These are phyloP conservation scores for Secale cereale DNA, from an alignment of 176 grass and related monocot species.

Conservation along the genomic window DNA sequence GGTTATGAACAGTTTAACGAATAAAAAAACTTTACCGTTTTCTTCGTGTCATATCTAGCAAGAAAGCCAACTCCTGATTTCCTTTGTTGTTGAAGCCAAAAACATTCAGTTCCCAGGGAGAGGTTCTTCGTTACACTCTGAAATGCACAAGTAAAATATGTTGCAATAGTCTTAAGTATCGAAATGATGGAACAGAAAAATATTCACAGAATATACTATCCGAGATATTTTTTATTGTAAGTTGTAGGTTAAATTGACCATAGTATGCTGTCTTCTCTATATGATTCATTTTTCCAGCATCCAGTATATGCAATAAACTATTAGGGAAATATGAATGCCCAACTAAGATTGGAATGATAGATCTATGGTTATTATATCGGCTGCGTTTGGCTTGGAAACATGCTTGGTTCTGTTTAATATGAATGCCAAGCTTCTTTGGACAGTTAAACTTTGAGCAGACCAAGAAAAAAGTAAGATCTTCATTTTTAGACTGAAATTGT, in stretches of 20 bases:
- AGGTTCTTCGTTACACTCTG: slow-evolving; percentile 80
- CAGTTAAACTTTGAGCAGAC: background rate
- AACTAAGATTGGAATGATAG: background rate
- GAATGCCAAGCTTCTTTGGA: background rate
- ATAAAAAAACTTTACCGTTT: slow-evolving; percentile 46
- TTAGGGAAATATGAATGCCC: background rate
- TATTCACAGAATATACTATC: background rate
- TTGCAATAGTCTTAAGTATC: background rate
- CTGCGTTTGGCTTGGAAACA: slow-evolving; percentile 14
- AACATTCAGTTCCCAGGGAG: slow-evolving; percentile 68
- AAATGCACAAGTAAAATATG: slow-evolving; percentile 22
- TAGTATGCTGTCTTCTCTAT: background rate
- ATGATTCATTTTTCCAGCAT: background rate
- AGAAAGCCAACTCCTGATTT: slow-evolving; percentile 68
- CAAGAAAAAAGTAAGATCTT: background rate
- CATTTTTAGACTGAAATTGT: background rate
- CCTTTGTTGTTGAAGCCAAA: slow-evolving; percentile 65
- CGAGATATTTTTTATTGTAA: background rate
- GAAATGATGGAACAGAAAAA: background rate
- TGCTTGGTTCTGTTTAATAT: background rate
- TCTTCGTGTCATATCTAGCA: slow-evolving; percentile 76
- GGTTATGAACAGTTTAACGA: slow-evolving; percentile 7
- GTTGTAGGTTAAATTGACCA: slow-evolving; percentile 1
- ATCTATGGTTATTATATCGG: background rate
- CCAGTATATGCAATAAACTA: background rate